phyloP scores from a whole-genome alignment of 2,329 filamentous ascomycete genomes.

The Tricladium varicosporioides region DNA sequence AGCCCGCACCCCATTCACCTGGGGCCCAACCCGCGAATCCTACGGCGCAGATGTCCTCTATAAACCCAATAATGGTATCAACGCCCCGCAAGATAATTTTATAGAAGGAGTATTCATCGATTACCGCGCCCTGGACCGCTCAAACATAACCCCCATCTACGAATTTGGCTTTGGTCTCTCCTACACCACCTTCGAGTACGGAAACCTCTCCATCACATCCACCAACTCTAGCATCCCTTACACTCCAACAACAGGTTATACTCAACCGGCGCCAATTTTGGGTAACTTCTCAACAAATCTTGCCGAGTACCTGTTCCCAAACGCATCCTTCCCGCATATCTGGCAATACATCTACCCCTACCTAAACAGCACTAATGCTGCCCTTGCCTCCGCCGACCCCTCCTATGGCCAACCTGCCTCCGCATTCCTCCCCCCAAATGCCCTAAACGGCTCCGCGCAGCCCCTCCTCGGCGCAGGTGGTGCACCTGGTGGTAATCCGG shows the following conservation, averaged over 20 bases:
- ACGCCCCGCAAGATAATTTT: conserved; percentile 70
- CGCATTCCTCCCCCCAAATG: conserved; percentile 41
- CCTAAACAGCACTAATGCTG: conserved; percentile 46
- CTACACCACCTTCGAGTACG: conserved; percentile 77
- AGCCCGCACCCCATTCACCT: conserved; percentile 77
- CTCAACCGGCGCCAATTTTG: conserved; percentile 60
- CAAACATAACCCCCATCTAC: conserved; percentile 65
- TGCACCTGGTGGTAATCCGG: conserved; percentile 52
- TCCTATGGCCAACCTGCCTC: conserved; percentile 28
- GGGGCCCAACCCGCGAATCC: conserved; percentile 57
- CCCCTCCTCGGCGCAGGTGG: conserved; percentile 47
- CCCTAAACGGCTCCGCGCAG: conserved; percentile 45
- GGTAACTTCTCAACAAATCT: conserved; percentile 61
- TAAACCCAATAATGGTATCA: conserved; percentile 64
- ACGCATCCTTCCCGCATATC: conserved; percentile 46
- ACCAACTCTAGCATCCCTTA: conserved; percentile 20
- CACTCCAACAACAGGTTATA: conserved; percentile 58
- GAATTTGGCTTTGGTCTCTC: conserved; percentile 80
- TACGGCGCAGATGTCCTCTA: conserved; percentile 44
- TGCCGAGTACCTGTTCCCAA: conserved; percentile 67
- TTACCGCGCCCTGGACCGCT: conserved; percentile 70
- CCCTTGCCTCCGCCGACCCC: conserved; percentile 48
- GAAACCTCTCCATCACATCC: conserved; percentile 52
- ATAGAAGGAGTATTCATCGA: conserved; percentile 79
- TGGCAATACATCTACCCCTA: conserved; percentile 55